Evolutionary conservation across 257 asterid species (phyloP), one percentile per base, ranked within the genome.

Genomic region (Anisodus tanguticus): DNA sequence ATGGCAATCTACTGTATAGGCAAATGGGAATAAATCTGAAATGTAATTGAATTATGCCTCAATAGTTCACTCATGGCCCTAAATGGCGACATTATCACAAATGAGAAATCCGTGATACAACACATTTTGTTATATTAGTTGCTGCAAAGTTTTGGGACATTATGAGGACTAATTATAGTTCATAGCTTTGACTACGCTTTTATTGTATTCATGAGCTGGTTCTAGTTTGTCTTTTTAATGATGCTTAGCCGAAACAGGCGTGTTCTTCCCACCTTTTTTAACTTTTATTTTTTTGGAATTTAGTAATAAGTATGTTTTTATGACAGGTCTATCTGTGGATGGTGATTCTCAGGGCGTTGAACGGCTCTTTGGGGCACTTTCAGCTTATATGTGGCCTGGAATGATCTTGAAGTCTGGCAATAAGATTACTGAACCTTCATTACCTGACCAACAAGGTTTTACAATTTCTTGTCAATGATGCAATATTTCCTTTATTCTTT

Each of bases 301-400:
- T 64, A 13, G 64, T 77, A 8, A 26, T 77, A 67, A 67, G 57
- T 67, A 82, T 82, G 26, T 11, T 49, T 54, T 68, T 62, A 31
- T 86, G 83, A 43, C 87, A 91, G 91, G 92, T 85, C 88, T 89
- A 45, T 91, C 93, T 15, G 41, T 91, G 49, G 90, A 88, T 83
- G 99, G 98, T 17, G 99, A 95, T 89, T 93, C 97, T 31, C 99
- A 95, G 89, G 99, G 99, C 17, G 91, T 92, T 82, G 96, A 97
- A 80, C 92, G 98, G 67, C 90, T 97, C 83, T 90, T 79, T 84
- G 98, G 97, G 83, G 99, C 98, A 71, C 95, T 97, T 67, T 90
- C 97, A 86, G 97, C 99, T 84, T 93, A 92, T 87, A 93, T 93
- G 97, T 97, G 99, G 98, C 97, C 98, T 64, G 98, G 99, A 85